These are phyloP conservation scores for Sarocladium strictum DNA, from an alignment of 2,329 filamentous ascomycete species.

Conservation along the genomic window DNA sequence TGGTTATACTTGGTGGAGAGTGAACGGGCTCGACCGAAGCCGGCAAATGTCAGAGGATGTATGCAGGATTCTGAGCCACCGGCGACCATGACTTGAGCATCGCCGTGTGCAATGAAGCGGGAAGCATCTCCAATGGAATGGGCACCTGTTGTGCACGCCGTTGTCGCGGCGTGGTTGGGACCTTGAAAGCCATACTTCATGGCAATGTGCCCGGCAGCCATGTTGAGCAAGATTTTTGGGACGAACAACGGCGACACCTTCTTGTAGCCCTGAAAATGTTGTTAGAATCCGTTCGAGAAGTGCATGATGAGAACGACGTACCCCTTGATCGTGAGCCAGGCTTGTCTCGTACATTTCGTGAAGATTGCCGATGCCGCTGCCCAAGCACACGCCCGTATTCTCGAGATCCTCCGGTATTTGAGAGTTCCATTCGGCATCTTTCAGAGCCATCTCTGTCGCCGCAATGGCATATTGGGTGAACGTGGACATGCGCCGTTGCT, in stretches of 20 bases:
- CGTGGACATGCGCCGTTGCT: constrained; percentile 74
- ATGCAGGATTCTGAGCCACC: constrained; percentile 94
- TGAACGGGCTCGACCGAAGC: constrained; percentile 83
- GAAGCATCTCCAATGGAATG: constrained; percentile 92
- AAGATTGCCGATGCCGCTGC: constrained; percentile 91
- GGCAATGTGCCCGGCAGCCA: constrained; percentile 89
- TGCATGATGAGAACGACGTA: constrained; percentile 34
- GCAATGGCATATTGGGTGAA: constrained; percentile 91
- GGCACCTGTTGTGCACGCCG: constrained; percentile 91
- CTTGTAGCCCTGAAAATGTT: constrained; percentile 64
- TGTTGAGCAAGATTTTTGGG: constrained; percentile 86
- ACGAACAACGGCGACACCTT: constrained; percentile 94
- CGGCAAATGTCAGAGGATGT: constrained; percentile 86
- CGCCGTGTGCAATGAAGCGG: constrained; percentile 85
- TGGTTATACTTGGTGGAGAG: constrained; percentile 78
- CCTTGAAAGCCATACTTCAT: constrained; percentile 88
- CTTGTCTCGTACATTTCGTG: constrained; percentile 85
- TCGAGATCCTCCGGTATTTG: constrained; percentile 57
- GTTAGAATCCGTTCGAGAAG: neutral
- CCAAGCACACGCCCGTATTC: constrained; percentile 82
- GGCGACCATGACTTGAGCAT: constrained; percentile 94
- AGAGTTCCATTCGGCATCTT: constrained; percentile 74
- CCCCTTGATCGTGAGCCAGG: constrained; percentile 65
- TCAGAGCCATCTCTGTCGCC: constrained; percentile 77
- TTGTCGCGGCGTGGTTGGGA: constrained; percentile 88